Evolutionary conservation across 352 stramenopile genomes (phyloP), one percentile per base, ranked within the genome.

Genomic region (Globisporangium splendens): DNA sequence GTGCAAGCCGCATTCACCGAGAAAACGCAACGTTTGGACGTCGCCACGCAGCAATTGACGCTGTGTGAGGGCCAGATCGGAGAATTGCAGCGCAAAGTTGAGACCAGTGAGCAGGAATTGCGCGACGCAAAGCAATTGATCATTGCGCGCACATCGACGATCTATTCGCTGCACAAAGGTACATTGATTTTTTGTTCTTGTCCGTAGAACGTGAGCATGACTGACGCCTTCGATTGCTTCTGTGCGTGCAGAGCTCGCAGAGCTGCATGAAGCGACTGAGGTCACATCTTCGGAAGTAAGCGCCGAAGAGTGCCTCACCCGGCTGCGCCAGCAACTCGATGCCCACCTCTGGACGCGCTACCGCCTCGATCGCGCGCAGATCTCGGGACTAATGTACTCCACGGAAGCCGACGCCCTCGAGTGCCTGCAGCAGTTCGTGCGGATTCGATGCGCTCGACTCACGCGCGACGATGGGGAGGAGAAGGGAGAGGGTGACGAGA

Each of bases 141-240:
- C 4, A 59, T 51, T 0, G 66, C 60, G 1, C 77, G 71, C 43
- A 77, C 70, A 13, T 67, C 73, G 14, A 83, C 74, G 31, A 72
- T 86, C 18, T 72, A 82, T 18, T 86, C 67, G 42, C 54, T 86
- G 18, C 74, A 74, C n/a, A 86, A 84, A 72, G 65, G 70, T 75
- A 61, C 22, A 20, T 14, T 47, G 6, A 3, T 52, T 35, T 14
- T 22, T 13, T 24, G 3, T 3, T 42, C 28, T 11, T 31, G 24
- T 5, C 24, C 10, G 46, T 53, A 20, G 42, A 8, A 28, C 28
- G 35, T 39, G 48, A 24, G n/a, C 39, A 11, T 15, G 62, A 31
- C 17, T 49, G 14, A n/a, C 17, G 7, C 21, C 17, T 20, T 50
- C 10, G 15, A n/a, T n/a, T n/a, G n/a, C n/a, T n/a, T n/a, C n/a